These are phyloP conservation scores for Camelina neglecta DNA, from an alignment of 345 rosid species.

Conservation along the genomic window DNA sequence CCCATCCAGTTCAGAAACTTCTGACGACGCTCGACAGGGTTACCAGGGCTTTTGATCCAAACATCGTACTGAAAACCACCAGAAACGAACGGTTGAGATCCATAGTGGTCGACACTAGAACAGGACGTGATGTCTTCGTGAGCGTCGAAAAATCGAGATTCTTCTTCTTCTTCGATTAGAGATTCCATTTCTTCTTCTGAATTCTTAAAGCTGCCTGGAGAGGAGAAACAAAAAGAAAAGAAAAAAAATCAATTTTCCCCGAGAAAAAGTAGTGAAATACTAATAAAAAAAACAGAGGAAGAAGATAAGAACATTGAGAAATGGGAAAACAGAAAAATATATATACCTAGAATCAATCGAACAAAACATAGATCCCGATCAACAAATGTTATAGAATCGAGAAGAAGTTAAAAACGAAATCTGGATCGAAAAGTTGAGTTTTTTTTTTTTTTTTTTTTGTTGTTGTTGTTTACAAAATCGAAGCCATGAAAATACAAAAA, in stretches of 20 bases:
- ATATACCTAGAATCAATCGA: conserved; percentile 59
- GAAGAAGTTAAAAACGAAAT: conserved; percentile 1
- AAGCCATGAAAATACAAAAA: conserved; percentile 41
- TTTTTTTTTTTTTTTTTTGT: neutral
- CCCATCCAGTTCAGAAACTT: conserved; percentile 73
- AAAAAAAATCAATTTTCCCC: neutral
- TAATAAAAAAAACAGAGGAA: conserved; percentile 58
- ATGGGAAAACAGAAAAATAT: neutral
- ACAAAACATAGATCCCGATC: conserved; percentile 87
- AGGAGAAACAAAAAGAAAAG: neutral
- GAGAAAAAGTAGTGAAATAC: too few relatives aligned
- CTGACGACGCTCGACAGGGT: conserved; percentile 62
- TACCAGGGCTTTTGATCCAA: conserved; percentile 67
- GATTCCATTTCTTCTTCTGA: conserved; percentile 59
- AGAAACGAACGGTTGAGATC: conserved; percentile 23
- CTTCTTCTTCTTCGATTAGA: conserved; percentile 66
- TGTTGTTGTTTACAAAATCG: conserved; percentile 7
- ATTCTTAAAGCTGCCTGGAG: conserved; percentile 51
- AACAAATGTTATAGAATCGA: conserved; percentile 46
- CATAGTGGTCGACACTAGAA: conserved; percentile 35
- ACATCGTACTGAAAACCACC: conserved; percentile 54
- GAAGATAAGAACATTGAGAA: conserved; percentile 40
- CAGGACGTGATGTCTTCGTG: conserved; percentile 58
- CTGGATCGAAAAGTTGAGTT: conserved; percentile 47
- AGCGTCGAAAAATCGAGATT: conserved; percentile 73